A percentile compares a stretch with the other conserved stretches of the same genome.
Evolutionary conservation across 352 stramenopile genomes (phyloP).

Genomic region (Globisporangium perplexum): DNA sequence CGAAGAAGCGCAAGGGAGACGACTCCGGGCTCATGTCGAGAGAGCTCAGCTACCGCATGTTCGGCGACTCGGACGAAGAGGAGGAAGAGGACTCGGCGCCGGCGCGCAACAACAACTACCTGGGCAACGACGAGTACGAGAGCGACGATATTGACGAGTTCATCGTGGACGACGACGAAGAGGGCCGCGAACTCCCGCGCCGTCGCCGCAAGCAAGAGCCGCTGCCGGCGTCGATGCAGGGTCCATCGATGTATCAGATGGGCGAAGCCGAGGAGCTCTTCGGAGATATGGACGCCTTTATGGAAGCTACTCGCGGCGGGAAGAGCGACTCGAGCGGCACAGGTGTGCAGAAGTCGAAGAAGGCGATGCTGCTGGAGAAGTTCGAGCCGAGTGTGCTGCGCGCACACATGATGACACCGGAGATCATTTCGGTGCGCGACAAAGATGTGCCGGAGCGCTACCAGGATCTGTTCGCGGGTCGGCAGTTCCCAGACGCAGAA

Average conservation of each 20-base stretch:
- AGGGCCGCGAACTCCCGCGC: conserved; percentile 68
- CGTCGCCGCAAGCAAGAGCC: conserved; percentile 74
- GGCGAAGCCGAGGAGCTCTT: conserved; percentile 88
- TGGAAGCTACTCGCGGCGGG: conserved; percentile 68
- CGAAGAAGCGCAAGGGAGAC: conserved; percentile 65
- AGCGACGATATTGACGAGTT: conserved; percentile 89
- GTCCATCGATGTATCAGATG: conserved; percentile 88
- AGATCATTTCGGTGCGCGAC: conserved; percentile 75
- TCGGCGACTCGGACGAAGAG: conserved; percentile 86
- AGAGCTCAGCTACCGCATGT: conserved; percentile 87
- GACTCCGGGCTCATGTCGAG: conserved; percentile 81
- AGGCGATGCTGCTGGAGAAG: conserved; percentile 80
- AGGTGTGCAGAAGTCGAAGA: conserved; percentile 56
- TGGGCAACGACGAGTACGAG: conserved; percentile 86
- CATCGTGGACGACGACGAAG: conserved; percentile 88
- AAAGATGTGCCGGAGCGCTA: conserved; percentile 78
- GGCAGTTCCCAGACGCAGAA: conserved; percentile 77
- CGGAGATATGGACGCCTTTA: conserved; percentile 85
- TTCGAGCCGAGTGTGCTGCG: conserved; percentile 85
- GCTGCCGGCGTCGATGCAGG: conserved; percentile 71
- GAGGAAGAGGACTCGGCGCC: conserved; percentile 78
- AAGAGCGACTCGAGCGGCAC: conserved; percentile 15
- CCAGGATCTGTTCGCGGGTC: conserved; percentile 63
- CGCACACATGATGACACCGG: conserved; percentile 87
- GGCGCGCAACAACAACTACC: conserved; percentile 71